phyloP scores from a whole-genome alignment of 192 early-diverging fungal species.

The Lobulomyces angularis region DNA sequence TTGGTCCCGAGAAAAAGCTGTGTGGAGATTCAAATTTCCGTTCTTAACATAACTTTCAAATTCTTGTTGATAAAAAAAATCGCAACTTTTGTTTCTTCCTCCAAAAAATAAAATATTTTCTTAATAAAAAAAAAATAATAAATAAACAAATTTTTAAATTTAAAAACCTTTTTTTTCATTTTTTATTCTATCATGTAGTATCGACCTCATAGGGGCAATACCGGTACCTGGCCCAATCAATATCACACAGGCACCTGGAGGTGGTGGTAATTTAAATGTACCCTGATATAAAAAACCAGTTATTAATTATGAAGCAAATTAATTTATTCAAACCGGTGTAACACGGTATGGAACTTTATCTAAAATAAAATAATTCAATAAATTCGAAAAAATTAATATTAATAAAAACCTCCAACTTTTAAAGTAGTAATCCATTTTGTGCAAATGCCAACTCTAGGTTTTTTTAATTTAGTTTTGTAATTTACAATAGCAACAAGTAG shows the following conservation, averaged over 20 bases:
- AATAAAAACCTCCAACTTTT: slow-evolving; percentile 28
- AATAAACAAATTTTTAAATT: slow-evolving; percentile 4
- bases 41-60: slow-evolving; percentile 38
- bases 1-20: slow-evolving; percentile 84
- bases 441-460: slow-evolving; percentile 66
- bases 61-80: slow-evolving; percentile 63
- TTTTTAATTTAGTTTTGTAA: slow-evolving; percentile 69
- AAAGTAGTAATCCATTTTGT: slow-evolving; percentile 57
- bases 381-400: no score
- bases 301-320: no score
- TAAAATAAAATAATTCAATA: no score
- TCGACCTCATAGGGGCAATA: slow-evolving; percentile 80
- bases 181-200: slow-evolving; percentile 45
- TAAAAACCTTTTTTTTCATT: slow-evolving; percentile 25
- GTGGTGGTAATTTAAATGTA: slow-evolving; percentile 52
- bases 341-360: no score
- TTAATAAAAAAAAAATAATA: slow-evolving; percentile 12
- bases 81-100: slow-evolving; percentile 52
- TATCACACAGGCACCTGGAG: slow-evolving; percentile 43
- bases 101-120: slow-evolving; percentile 79
- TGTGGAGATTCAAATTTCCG: slow-evolving; percentile 43
- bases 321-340: no score
- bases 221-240: slow-evolving; percentile 87
- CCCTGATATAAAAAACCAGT: no score
- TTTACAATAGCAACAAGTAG: slow-evolving; percentile 75